Evolutionary conservation across 2,329 filamentous ascomycete species (phyloP).

Genomic region (Penicillium sp.): DNA sequence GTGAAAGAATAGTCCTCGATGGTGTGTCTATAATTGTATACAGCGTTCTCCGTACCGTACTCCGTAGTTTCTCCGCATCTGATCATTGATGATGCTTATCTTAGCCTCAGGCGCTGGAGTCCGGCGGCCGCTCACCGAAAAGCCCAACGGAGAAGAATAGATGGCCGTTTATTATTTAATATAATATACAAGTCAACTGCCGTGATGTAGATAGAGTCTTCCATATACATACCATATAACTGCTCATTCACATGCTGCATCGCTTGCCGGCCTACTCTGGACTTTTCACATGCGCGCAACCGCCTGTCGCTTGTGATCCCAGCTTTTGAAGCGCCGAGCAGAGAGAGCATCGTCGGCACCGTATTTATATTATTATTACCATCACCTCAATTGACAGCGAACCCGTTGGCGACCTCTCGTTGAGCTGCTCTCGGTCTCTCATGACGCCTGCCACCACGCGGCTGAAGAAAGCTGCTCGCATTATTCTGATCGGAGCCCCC

Average conservation of each 20-base stretch:
- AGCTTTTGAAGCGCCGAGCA: too few species aligned
- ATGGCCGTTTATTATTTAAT: too few species aligned
- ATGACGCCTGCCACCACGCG: constrained; percentile 41
- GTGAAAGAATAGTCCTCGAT: neutral
- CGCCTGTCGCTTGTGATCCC: neutral
- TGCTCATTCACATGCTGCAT: constrained; percentile 6
- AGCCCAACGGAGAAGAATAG: constrained; percentile 1
- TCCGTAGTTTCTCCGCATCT: neutral
- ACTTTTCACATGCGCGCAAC: constrained; percentile 4
- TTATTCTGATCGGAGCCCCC: constrained; percentile 94
- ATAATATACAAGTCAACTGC: neutral
- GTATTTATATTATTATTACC: neutral
- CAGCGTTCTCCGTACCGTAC: too few species aligned
- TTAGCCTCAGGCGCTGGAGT: neutral
- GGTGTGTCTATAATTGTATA: too few species aligned
- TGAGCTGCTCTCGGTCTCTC: neutral
- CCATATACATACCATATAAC: neutral
- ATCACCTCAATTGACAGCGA: neutral
- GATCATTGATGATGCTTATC: neutral
- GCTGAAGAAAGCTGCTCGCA: constrained; percentile 76
- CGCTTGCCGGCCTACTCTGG: neutral
- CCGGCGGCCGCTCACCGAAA: constrained; percentile 7
- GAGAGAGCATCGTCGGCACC: neutral
- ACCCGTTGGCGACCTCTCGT: neutral
- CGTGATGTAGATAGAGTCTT: neutral